Evolutionary conservation across 2,329 filamentous ascomycete genomes (phyloP).

Genomic region (Chrysoporthe deuterocubensis): DNA sequence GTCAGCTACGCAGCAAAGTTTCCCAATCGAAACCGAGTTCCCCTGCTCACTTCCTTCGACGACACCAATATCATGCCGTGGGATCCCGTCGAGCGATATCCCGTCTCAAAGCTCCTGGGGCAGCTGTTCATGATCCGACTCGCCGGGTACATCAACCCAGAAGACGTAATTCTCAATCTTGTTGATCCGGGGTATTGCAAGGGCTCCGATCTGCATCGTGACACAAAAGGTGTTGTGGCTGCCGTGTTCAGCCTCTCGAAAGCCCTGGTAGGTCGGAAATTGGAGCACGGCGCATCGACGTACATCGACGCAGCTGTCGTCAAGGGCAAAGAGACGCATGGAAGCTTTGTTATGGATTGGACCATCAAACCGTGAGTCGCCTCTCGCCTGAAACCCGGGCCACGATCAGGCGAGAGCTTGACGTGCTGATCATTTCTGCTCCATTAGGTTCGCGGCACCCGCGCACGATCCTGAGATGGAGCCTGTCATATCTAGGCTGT

Average conservation of each 20-base stretch:
- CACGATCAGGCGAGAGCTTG: not conserved
- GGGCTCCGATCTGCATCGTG: conserved; percentile 37
- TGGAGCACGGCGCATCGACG: conserved; percentile 47
- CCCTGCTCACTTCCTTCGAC: conserved; percentile 38
- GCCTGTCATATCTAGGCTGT: conserved; percentile 9
- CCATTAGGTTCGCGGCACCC: conserved; percentile 2
- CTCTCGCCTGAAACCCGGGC: not conserved
- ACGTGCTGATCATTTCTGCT: not conserved
- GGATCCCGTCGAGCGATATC: conserved; percentile 30
- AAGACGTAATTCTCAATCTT: conserved; percentile 39
- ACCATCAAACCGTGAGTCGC: conserved; percentile 48
- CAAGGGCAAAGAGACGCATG: conserved; percentile 55
- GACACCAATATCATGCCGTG: conserved; percentile 29
- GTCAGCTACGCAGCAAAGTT: conserved; percentile 33
- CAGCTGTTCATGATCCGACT: conserved; percentile 38
- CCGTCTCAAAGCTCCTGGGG: conserved; percentile 35
- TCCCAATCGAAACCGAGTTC: conserved; percentile 32
- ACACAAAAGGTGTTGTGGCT: conserved; percentile 2
- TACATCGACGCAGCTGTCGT: conserved; percentile 51
- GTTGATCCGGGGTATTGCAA: conserved; percentile 41
- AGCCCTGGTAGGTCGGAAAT: not conserved
- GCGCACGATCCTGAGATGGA: not conserved
- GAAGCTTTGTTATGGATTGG: conserved; percentile 54
- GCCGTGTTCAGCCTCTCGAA: not conserved
- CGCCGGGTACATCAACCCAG: conserved; percentile 33